Evolutionary conservation across 352 stramenopile species (phyloP).

Genomic region (Aphanomyces stellatus): DNA sequence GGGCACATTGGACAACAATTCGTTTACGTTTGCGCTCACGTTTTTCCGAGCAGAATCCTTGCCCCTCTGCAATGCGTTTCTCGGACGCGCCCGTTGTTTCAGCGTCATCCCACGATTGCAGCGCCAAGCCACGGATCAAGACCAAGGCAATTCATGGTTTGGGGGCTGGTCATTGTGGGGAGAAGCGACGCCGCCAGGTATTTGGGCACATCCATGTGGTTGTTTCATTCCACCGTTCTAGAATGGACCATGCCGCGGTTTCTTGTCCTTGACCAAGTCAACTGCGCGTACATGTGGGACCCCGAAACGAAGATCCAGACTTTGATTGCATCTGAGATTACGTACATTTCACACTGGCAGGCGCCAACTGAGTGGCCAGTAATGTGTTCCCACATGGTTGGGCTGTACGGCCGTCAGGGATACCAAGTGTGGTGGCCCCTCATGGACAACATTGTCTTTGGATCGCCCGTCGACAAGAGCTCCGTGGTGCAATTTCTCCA

Average conservation of each 20-base stretch:
- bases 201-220: background rate
- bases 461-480: conserved; percentile 34
- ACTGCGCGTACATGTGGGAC: conserved; percentile 59
- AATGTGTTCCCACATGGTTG: conserved; percentile 52
- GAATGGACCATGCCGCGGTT: conserved; percentile 13
- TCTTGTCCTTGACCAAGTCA: conserved; percentile 9
- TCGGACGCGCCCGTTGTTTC: conserved; percentile 9
- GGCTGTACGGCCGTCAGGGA: conserved; percentile 60
- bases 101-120: conserved; percentile 14
- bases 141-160: conserved; percentile 32
- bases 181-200: background rate
- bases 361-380: conserved; percentile 45
- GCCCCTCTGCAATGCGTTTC: conserved; percentile 7
- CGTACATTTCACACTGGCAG: conserved; percentile 37
- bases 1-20: background rate
- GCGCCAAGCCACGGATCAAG: background rate
- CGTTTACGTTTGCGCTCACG: background rate
- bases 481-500: conserved; percentile 60
- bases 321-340: conserved; percentile 58
- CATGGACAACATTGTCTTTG: conserved; percentile 59
- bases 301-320: conserved; percentile 58
- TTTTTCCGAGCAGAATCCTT: conserved; percentile 6
- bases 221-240: background rate
- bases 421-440: conserved; percentile 71
- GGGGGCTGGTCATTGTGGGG: conserved; percentile 30